These are phyloP conservation scores for Acanthamoeba lenticulata DNA, from an alignment of 208 protist genomes.

Conservation along the genomic window DNA sequence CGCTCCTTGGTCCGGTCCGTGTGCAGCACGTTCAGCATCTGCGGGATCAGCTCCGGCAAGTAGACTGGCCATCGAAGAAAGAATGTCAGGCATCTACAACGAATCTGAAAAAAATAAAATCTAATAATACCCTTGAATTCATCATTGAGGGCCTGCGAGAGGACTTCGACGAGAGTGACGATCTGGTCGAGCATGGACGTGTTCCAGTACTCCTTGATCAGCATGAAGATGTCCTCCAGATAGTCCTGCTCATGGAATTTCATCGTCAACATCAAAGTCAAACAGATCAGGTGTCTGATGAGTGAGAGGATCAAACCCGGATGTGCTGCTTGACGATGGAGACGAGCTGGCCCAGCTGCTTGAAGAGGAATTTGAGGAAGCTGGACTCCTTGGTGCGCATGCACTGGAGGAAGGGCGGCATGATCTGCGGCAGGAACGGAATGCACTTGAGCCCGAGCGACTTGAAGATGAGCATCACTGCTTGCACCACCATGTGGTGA, in stretches of 20 bases:
- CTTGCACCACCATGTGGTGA: conserved; percentile 86
- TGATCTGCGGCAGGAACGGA: conserved; percentile 89
- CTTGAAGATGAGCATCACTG: conserved; percentile 92
- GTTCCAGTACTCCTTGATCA: conserved; percentile 86
- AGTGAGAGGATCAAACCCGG: conserved; percentile 78
- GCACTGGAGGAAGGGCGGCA: conserved; percentile 87
- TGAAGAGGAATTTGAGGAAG: conserved; percentile 88
- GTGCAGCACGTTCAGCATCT: conserved; percentile 84
- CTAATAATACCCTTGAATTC: conserved; percentile 88
- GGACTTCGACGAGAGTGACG: conserved; percentile 89
- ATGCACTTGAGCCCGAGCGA: conserved; percentile 88
- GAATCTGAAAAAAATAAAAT: background rate
- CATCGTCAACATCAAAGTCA: background rate
- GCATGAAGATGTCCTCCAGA: conserved; percentile 29
- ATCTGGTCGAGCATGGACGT: conserved; percentile 80
- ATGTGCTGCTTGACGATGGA: conserved; percentile 91
- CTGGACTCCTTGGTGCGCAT: conserved; percentile 75
- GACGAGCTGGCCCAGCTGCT: conserved; percentile 86
- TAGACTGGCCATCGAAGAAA: conserved; percentile 74
- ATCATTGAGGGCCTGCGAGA: conserved; percentile 90
- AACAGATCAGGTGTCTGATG: background rate
- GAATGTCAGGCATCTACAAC: background rate
- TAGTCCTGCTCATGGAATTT: background rate
- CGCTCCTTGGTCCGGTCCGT: conserved; percentile 54
- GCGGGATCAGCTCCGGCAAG: conserved; percentile 89